A percentile compares a stretch with the other conserved stretches of the same genome.
Evolutionary conservation across 2,329 filamentous ascomycete genomes (phyloP).

Genomic region (Fusarium luffae): DNA sequence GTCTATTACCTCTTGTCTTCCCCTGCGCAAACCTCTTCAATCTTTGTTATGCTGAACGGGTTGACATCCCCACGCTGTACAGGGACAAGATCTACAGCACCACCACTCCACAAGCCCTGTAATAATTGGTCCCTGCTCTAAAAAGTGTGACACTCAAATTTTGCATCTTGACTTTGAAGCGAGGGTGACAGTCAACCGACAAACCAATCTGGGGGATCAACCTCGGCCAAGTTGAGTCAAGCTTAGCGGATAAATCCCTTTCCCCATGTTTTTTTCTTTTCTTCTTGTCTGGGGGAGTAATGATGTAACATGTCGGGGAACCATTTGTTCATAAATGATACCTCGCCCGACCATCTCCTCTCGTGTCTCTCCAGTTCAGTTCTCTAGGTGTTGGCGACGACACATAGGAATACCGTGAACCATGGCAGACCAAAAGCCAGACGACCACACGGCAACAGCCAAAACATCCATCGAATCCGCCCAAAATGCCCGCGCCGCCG

Average conservation of each 20-base stretch:
- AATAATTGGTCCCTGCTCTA: background rate
- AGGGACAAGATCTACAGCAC: conserved; percentile 18
- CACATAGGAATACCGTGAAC: too few species aligned
- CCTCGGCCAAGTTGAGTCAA: background rate
- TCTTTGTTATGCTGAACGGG: too few species aligned
- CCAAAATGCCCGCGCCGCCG: conserved; percentile 3
- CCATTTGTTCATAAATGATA: conserved; percentile 7
- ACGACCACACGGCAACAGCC: conserved; percentile 31
- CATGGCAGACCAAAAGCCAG: conserved; percentile 28
- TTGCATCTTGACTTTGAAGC: conserved; percentile 15
- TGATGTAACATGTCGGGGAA: conserved; percentile 21
- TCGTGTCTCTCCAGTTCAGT: too few species aligned
- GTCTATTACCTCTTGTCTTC: too few species aligned
- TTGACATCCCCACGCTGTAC: background rate
- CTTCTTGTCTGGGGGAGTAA: background rate
- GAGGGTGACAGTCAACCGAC: conserved; percentile 25
- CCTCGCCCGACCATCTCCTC: too few species aligned
- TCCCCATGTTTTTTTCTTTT: conserved; percentile 26
- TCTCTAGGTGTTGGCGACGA: too few species aligned
- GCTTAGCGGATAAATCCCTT: conserved; percentile 13
- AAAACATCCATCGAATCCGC: conserved; percentile 34
- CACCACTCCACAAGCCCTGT: conserved; percentile 1
- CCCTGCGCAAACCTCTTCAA: too few species aligned
- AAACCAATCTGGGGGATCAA: conserved; percentile 2
- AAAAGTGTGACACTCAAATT: conserved; percentile 29